These are phyloP conservation scores for Pseudovirgaria hyperparasitica DNA, from an alignment of 2,329 filamentous ascomycete genomes.

Conservation along the genomic window DNA sequence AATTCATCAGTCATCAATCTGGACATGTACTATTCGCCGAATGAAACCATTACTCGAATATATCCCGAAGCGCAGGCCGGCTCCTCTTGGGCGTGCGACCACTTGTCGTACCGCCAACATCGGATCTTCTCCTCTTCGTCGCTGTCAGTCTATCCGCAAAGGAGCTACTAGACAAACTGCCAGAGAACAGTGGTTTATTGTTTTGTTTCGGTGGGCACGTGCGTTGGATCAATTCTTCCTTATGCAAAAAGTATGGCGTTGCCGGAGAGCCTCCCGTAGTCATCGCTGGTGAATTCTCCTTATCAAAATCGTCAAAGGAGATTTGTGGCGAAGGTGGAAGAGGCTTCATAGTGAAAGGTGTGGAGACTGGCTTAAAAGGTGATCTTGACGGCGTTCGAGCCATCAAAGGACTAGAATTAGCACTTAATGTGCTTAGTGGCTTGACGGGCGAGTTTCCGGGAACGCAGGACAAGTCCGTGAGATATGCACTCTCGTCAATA, in stretches of 20 bases:
- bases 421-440: constrained; percentile 4
- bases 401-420: constrained; percentile 8
- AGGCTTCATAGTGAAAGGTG: constrained; percentile 6
- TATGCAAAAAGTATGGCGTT: constrained; percentile 34
- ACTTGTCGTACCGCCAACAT: too few relatives aligned
- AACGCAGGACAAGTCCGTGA: constrained; percentile 14
- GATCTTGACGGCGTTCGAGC: constrained; percentile 19
- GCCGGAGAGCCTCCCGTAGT: constrained; percentile 18
- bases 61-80: too few relatives aligned
- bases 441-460: constrained; percentile 7
- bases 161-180: too few relatives aligned
- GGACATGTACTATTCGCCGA: too few relatives aligned
- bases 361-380: constrained; percentile 12
- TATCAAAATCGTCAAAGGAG: constrained; percentile 11
- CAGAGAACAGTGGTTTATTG: constrained; percentile 6
- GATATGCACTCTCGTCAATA: constrained; percentile 19
- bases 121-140: too few relatives aligned
- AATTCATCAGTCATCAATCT: too few relatives aligned
- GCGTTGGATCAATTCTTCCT: constrained; percentile 33
- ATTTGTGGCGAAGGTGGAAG: constrained; percentile 8
- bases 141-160: too few relatives aligned
- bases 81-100: too few relatives aligned
- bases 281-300: constrained; percentile 14
- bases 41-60: too few relatives aligned
- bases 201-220: constrained; percentile 42